Conservation (phyloP, 257 asterid species). For the Solanum sitiens region DNA sequence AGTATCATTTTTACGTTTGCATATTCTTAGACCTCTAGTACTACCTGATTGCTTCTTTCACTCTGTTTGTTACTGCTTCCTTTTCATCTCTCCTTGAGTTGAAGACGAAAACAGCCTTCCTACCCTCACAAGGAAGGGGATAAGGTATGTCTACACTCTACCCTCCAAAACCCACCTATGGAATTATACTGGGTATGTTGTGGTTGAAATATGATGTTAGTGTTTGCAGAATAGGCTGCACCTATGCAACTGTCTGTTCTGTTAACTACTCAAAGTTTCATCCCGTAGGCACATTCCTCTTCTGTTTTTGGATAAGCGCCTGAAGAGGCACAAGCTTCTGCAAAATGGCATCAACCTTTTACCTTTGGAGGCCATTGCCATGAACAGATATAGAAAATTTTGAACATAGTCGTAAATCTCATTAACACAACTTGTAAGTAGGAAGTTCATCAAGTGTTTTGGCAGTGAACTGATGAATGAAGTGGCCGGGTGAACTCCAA, state of each 20-base stretch:
- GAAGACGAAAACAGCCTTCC: too few species aligned
- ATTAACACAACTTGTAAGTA: background rate
- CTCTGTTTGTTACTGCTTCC: background rate
- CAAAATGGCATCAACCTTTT: background rate
- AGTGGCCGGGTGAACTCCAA: background rate
- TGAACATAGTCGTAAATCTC: background rate
- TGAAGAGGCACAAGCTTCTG: background rate
- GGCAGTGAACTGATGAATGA: background rate
- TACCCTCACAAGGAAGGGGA: background rate
- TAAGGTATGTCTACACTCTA: background rate
- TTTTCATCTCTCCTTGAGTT: background rate
- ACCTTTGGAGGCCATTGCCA: background rate
- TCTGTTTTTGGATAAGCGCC: background rate
- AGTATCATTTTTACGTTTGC: background rate
- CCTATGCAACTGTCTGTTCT: background rate
- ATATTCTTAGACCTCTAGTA: background rate
- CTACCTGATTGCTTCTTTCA: background rate
- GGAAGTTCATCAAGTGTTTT: background rate
- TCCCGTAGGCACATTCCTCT: background rate
- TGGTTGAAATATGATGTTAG: background rate
- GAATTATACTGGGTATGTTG: background rate
- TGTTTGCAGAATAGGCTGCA: background rate
- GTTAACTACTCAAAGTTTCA: background rate
- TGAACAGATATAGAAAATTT: background rate
- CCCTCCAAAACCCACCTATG: background rate